Base-by-base conservation (phyloP, 1,139 yeast species). In the Suhomyces bribrorum region DNA sequence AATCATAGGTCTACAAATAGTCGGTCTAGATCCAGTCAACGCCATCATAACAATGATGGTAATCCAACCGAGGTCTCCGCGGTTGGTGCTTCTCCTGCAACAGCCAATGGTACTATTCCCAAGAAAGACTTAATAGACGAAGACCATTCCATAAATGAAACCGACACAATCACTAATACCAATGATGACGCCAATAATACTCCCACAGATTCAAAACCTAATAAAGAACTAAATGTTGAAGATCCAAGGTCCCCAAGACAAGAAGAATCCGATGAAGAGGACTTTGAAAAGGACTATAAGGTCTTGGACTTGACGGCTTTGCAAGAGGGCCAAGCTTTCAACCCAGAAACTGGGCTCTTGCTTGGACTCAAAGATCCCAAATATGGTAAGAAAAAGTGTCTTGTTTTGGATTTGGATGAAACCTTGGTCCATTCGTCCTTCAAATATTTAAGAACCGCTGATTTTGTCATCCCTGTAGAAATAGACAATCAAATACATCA, bases 371-470 rank as follows among this genome's bases (percentile, higher is more conserved):
- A 70, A 46, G 64, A 57, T 34, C 46, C 46, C 17, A 50, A 52
- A 35, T 69, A 59, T 44, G 63, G 61, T 22, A 77, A 79, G 41
- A 82, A 86, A 43, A 92, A 92, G 62, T 90, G 97, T 60, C 77
- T 92, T 34, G 87, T 92, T 14, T 72, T 92, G 41, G 99, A 92
- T 62, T 72, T 92, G 49, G 99, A 92, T 62, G 99, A 92, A 64
- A 92, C 99, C 2, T 75, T 92, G 46, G 98, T 92, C 17, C 99
- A 92, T 61, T 87, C 96, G 4, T 86, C 96, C 6, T 92, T 92
- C 72, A 90, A 92, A 62, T 88, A 84, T 61, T 76, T 92, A 45
- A 79, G 94, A 45, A 86, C 89, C 30, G 96, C 97, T 1, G 98
- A 92, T 64, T 92, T 92, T 65, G 95, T 94, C 34, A 87, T 94